Evolutionary conservation across 2,329 filamentous ascomycete species (phyloP).

Genomic region (Didymella pinodella): DNA sequence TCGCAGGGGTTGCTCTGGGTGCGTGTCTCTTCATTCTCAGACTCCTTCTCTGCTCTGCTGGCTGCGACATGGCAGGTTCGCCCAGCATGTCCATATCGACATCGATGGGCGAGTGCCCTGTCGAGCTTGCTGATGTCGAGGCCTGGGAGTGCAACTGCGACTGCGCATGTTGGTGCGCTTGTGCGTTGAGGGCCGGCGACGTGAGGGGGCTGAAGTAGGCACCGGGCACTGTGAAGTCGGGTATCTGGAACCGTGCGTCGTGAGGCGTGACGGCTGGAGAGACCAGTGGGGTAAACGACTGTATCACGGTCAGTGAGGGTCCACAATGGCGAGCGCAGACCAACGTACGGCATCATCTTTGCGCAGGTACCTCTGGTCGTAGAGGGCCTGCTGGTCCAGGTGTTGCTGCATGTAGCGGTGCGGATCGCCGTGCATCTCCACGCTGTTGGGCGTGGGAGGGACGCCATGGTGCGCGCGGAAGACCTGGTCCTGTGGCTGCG

Average conservation of each 20-base stretch:
- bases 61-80: constrained; percentile 43
- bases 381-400: constrained; percentile 66
- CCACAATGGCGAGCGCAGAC: constrained; percentile 1
- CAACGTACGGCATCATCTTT: constrained; percentile 72
- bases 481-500: constrained; percentile 52
- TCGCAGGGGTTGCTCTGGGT: constrained; percentile 57
- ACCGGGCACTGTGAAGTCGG: constrained; percentile 68
- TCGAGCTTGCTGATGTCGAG: constrained; percentile 59
- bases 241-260: constrained; percentile 69
- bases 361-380: constrained; percentile 69
- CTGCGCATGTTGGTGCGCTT: constrained; percentile 56
- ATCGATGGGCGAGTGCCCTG: constrained; percentile 59
- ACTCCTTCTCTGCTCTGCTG: constrained; percentile 55
- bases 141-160: constrained; percentile 48
- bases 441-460: constrained; percentile 81
- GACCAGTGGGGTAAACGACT: constrained; percentile 81
- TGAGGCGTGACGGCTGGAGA: constrained; percentile 85
- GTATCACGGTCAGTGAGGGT: constrained; percentile 55
- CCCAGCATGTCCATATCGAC: constrained; percentile 56
- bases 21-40: constrained; percentile 56
- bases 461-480: constrained; percentile 67
- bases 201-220: constrained; percentile 85
- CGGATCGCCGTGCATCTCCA: constrained; percentile 73
- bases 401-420: constrained; percentile 61
- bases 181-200: constrained; percentile 79